Percentiles rank a stretch among this genome's conserved stretches.
Conservation (phyloP, 257 asterid species). For the Jaltomata sinuosa region DNA sequence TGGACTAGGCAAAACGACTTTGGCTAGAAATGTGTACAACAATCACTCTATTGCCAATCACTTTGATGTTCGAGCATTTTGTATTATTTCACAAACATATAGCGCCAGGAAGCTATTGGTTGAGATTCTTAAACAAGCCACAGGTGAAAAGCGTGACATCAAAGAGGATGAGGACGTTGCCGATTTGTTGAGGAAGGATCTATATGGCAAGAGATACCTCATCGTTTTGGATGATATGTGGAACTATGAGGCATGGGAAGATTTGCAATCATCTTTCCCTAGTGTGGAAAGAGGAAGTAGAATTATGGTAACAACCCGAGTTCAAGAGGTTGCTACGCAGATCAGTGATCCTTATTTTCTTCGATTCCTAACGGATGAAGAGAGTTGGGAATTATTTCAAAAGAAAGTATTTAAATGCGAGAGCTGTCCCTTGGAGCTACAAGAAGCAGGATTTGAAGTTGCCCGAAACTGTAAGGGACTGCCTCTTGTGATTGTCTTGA, state of each 20-base stretch:
- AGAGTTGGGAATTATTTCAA: neutral
- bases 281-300: neutral
- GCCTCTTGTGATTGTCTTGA: neutral
- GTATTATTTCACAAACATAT: neutral
- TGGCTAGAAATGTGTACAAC: neutral
- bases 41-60: neutral
- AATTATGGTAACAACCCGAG: neutral
- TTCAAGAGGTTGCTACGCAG: neutral
- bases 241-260: neutral
- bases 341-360: neutral
- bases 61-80: neutral
- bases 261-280: neutral
- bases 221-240: constrained; percentile 7
- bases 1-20: neutral
- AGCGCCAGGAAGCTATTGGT: neutral
- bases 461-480: neutral
- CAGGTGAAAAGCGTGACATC: accelerated
- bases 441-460: neutral
- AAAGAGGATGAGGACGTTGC: neutral
- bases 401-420: neutral
- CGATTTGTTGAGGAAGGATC: neutral
- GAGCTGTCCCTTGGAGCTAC: neutral
- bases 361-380: neutral
- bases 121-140: neutral
- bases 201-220: neutral